Conservation (phyloP, 106 monocot species). For the Platanthera zijinensis region DNA sequence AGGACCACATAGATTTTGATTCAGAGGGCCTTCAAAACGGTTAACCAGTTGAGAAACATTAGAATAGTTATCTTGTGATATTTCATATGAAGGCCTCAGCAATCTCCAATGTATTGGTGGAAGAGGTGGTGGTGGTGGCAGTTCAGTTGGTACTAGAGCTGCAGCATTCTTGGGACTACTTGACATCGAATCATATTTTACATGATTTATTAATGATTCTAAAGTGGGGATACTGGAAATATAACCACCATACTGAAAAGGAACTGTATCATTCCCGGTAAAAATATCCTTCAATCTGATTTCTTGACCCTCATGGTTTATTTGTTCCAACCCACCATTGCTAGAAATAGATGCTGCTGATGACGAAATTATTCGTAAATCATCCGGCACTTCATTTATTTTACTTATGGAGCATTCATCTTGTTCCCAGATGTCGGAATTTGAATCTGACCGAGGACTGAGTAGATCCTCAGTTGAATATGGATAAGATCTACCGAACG, state of each 20-base stretch:
- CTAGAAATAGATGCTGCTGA: conserved; percentile 32
- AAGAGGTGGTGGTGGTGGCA: conserved; percentile 75
- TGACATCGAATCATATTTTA: conserved; percentile 7
- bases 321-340: conserved; percentile 22
- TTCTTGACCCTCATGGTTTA: conserved; percentile 18
- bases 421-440: conserved; percentile 77
- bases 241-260: conserved; percentile 23
- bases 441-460: conserved; percentile 53
- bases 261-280: conserved; percentile 11
- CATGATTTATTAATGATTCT: conserved; percentile 8
- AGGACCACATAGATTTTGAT: not conserved
- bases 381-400: conserved; percentile 27
- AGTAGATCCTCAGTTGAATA: conserved; percentile 61
- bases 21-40: conserved; percentile 2
- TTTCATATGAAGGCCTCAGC: conserved; percentile 15
- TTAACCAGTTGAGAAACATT: conserved; percentile 8
- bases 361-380: conserved; percentile 31
- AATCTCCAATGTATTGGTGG: conserved; percentile 83
- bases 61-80: conserved; percentile 13
- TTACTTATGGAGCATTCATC: conserved; percentile 26
- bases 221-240: conserved; percentile 31
- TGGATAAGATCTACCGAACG: conserved; percentile 60
- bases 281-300: conserved; percentile 12
- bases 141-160: conserved; percentile 21
- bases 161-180: conserved; percentile 11